phyloP scores from a whole-genome alignment of 2,329 filamentous ascomycete species.

The Ophiostoma novo-ulmi region DNA sequence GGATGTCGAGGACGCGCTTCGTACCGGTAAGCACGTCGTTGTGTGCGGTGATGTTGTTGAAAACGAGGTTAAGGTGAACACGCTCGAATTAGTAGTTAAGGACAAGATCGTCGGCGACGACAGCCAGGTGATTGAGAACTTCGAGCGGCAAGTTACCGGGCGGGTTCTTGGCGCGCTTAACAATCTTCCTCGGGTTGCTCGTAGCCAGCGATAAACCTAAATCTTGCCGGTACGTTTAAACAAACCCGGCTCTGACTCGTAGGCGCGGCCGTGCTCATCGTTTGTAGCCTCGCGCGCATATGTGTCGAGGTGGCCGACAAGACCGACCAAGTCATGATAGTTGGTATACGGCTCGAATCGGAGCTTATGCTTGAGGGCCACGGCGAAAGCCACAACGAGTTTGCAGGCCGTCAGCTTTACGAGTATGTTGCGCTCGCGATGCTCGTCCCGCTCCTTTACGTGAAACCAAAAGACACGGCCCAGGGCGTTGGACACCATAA shows the following conservation, averaged over 20 bases:
- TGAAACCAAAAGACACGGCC: conserved; percentile 82
- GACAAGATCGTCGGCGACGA: not conserved
- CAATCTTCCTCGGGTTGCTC: not conserved
- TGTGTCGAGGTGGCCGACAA: conserved; percentile 60
- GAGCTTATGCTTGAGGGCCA: not conserved
- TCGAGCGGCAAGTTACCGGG: not conserved
- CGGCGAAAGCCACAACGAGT: not conserved
- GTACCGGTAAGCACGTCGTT: conserved; percentile 37
- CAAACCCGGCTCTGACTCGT: conserved; percentile 31
- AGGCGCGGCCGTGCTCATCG: conserved; percentile 37
- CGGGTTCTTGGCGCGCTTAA: not conserved
- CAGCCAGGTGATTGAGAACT: not conserved
- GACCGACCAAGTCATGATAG: conserved; percentile 35
- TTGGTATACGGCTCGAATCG: not conserved
- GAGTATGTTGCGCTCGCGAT: conserved; percentile 57
- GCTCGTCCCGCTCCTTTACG: conserved; percentile 52
- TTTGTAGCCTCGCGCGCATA: conserved; percentile 49
- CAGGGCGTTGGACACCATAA: conserved; percentile 59
- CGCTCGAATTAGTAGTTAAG: not conserved
- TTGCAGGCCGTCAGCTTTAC: conserved; percentile 52
- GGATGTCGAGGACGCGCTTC: conserved; percentile 67
- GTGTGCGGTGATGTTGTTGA: conserved; percentile 6
- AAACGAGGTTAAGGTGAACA: not conserved
- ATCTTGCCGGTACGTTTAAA: conserved; percentile 41
- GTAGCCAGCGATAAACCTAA: not conserved